Base-by-base conservation (phyloP, 108 stramenopile genomes). In the Cyclotella choctawhatcheeana region DNA sequence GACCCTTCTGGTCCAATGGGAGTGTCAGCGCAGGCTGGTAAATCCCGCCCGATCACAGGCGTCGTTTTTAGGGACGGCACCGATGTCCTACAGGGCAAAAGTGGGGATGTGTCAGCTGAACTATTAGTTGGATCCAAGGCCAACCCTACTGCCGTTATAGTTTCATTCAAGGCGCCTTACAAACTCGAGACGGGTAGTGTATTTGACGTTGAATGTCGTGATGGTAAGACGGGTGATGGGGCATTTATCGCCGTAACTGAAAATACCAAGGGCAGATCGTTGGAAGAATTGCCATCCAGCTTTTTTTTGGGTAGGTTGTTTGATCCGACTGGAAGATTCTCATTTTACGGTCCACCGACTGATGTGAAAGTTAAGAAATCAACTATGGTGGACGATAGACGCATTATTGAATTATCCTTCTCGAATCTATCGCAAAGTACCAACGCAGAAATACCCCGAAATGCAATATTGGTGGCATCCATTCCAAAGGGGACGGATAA, bases 161-260 rank as follows among this genome's bases (percentile, higher is more conserved):
- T 86, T 0, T 71, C 82, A 3, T 94, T 88, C 65, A 74, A 74
- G 8, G 85, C 90, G 18, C 88, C 90, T 2, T 94, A 71, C 66
- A 75, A 68, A 40, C 67, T 83, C 37, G 88, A 82, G 33, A 89
- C 85, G 2, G 93, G 93, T 6, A 25, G 76, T 16, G 82, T 89
- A 12, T 94, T 85, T 62, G 93, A 94, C 73, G 85, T 94, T 1
- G 93, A 94, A 79, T 86, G 84, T 54, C 82, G 93, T 32, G 93
- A 94, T 65, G 63, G 78, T 0, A 81, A 82, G 22, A 89, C 93
- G 5, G 93, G 93, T 17, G 90, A 89, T 76, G 88, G 88, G 29
- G 93, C 86, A 1, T 94, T 90, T 62, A 25, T 94, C 35, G 90
- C 93, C 3, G 93, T 93, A 0, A 77, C 85, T 5, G 76, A 82